phyloP scores from a whole-genome alignment of 2,329 filamentous ascomycete species.

The Domatiomyces catenatus region DNA sequence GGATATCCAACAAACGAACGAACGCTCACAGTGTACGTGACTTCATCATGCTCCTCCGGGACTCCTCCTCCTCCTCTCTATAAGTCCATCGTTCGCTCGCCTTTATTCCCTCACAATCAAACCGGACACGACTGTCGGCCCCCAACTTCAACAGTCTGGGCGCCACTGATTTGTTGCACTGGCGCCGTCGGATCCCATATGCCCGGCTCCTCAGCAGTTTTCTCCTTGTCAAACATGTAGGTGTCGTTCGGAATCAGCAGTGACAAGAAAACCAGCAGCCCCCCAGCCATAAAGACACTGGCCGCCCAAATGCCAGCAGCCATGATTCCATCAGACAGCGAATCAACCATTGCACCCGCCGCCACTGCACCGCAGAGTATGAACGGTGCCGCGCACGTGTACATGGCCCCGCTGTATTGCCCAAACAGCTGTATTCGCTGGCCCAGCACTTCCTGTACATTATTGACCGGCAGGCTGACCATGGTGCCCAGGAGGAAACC shows the following conservation, averaged over 20 bases:
- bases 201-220: background rate
- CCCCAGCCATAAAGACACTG: background rate
- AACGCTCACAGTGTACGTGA: background rate
- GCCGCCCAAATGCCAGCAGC: background rate
- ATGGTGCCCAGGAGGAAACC: constrained; percentile 1
- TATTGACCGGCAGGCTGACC: background rate
- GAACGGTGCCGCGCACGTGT: constrained; percentile 1
- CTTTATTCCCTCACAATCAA: background rate
- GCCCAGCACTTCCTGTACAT: constrained; percentile 1
- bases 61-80: background rate
- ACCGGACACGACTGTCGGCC: background rate
- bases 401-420: background rate
- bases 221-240: background rate
- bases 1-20: background rate
- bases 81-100: background rate
- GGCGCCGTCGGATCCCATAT: background rate
- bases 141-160: background rate
- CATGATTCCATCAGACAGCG: background rate
- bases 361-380: constrained; percentile 1
- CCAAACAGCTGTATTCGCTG: background rate
- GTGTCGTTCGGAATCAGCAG: background rate
- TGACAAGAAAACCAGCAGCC: background rate
- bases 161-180: background rate
- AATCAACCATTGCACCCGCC: background rate
- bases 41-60: background rate